A percentile compares a stretch with the other conserved stretches of the same genome.
These are phyloP conservation scores for Jaapia argillacea DNA, from an alignment of 768 basidiomycete species.

Conservation along the genomic window DNA sequence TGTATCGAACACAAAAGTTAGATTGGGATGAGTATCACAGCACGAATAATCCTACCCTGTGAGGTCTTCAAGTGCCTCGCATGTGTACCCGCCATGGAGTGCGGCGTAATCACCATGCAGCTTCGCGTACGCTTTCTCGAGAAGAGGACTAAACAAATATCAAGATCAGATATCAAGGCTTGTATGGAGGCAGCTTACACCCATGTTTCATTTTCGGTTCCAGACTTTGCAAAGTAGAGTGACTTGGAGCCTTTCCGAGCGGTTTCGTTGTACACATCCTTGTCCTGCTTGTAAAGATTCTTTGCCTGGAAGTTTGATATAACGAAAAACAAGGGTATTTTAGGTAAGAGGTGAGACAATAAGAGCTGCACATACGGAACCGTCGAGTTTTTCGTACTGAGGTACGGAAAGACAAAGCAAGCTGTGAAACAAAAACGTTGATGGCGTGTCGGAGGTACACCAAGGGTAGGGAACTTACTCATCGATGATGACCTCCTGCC, in stretches of 20 bases:
- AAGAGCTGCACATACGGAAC: neutral
- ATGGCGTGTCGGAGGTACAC: constrained; percentile 1
- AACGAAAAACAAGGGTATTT: neutral
- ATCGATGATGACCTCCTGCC: constrained; percentile 21
- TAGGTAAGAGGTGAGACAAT: neutral
- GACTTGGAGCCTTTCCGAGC: constrained; percentile 10
- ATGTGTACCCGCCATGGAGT: constrained; percentile 15
- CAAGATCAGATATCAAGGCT: neutral
- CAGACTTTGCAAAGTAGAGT: constrained; percentile 12
- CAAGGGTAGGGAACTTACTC: constrained; percentile 14
- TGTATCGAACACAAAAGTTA: neutral
- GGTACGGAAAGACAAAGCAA: neutral
- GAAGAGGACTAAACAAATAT: constrained; percentile 8
- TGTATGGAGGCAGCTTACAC: constrained; percentile 10
- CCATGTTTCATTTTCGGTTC: constrained; percentile 19
- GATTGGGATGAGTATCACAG: neutral
- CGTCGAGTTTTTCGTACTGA: neutral
- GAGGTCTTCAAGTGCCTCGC: constrained; percentile 15
- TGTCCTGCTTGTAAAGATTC: neutral
- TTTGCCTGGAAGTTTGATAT: neutral
- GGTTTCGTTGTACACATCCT: constrained; percentile 6
- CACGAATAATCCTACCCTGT: constrained; percentile 15
- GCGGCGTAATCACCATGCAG: constrained; percentile 23
- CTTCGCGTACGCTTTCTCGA: constrained; percentile 26
- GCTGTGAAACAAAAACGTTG: neutral